Evolutionary conservation across 371 early-diverging fungal species (phyloP).

Genomic region (Sporodiniella umbellata): DNA sequence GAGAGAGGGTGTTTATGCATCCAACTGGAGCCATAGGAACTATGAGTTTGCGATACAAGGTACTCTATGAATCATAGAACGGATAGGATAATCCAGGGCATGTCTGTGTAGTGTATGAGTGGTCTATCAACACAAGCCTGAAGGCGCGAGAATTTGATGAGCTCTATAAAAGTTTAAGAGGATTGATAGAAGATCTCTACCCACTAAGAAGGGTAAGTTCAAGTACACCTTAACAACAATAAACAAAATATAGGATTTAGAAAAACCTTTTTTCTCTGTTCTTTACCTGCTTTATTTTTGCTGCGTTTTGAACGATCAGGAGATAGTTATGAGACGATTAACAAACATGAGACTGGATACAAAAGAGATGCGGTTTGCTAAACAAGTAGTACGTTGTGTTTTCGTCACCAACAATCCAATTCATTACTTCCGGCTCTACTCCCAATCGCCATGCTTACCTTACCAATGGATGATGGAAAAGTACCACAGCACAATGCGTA

Average conservation of each 20-base stretch:
- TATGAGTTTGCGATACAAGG: constrained; percentile 16
- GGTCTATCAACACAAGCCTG: constrained; percentile 7
- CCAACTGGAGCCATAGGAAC: constrained; percentile 13
- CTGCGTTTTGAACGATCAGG: constrained; percentile 3
- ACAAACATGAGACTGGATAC: neutral
- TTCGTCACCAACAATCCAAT: constrained; percentile 6
- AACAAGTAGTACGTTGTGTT: constrained; percentile 2
- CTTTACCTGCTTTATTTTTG: constrained; percentile 7
- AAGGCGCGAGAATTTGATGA: constrained; percentile 18
- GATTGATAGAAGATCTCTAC: constrained; percentile 13
- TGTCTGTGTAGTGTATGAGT: constrained; percentile 24
- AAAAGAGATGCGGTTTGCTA: constrained; percentile 13
- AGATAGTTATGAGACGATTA: neutral
- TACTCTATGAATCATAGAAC: neutral
- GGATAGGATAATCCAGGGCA: too few species aligned
- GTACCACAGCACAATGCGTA: constrained; percentile 8
- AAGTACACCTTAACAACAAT: too few species aligned
- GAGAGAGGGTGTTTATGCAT: constrained; percentile 22
- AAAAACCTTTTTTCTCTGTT: constrained; percentile 3
- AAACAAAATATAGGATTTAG: neutral
- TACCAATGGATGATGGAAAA: constrained; percentile 7
- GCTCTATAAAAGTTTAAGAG: constrained; percentile 9
- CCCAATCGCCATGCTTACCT: constrained; percentile 9
- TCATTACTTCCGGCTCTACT: constrained; percentile 10
- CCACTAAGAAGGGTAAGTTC: constrained; percentile 1